Evolutionary conservation across 768 basidiomycete species (phyloP), one percentile per base, ranked within the genome.

Genomic region (Suillus subluteus): DNA sequence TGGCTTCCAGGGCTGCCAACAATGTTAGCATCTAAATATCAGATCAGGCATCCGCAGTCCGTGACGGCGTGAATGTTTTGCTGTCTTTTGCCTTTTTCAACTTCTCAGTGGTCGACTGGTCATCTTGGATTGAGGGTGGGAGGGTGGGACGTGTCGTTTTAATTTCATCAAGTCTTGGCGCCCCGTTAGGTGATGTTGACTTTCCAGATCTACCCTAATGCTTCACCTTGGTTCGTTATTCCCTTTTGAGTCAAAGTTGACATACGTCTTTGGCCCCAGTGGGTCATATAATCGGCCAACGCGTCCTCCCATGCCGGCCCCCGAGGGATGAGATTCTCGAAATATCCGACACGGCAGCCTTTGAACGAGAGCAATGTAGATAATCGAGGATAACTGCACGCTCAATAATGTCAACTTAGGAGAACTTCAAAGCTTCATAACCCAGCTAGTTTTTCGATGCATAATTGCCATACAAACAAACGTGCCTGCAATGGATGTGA

Each of bases 111-210:
- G 13, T 50, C 23, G 6, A 50, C 48, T 23, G 13, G 89, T 1
- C 87, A 91, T 66, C 87, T 48, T 93, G 13, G 13, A 82, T 92
- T 59, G 90, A 93, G 84, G 91, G 89, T 87, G 62, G 35, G 35
- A 37, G 37, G 9, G 37, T 37, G 37, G 8, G 37, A 37, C 50
- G 61, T 71, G 7, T 76, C 69, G 35, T 32, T 26, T 63, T 58
- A 44, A 18, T 43, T 58, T 62, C 61, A 63, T 58, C 7, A 38
- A 37, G 12, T 30, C 26, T 56, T 43, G 37, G n/a, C 13, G 32
- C 15, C 30, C 54, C 8, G 8, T 48, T 48, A 4, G 4, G 46
- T 23, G 21, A n/a, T n/a, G 44, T n/a, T 9, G 21, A 46, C 46
- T 48, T 88, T 26, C 26, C 26, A 26, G 26, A 26, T 26, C 26